Evolutionary conservation across 352 stramenopile genomes (phyloP), one percentile per base, ranked within the genome.

Genomic region (Thraustotheca clavata): DNA sequence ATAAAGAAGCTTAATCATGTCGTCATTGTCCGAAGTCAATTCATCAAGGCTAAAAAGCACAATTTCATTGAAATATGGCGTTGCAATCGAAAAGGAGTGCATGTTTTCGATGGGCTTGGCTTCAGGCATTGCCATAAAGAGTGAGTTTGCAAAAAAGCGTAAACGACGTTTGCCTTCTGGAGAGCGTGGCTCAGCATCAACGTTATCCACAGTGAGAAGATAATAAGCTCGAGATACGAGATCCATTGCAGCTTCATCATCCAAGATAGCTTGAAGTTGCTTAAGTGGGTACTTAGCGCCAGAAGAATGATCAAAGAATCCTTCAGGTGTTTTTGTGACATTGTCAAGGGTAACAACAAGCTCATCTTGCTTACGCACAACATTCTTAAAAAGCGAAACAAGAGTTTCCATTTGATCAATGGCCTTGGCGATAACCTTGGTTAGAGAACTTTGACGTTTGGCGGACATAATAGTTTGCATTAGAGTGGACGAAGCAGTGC

Each of bases 1-100:
- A 70, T 94, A 94, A 46, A 95, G 72, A 74, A 95, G 88, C 34
- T 95, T 98, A 46, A 99, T 96, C 62, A 92, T 93, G 71, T 94
- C 85, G 38, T 92, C 85, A 49, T 94, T 94, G 60, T 91, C 76
- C 0, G 77, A 70, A 1, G 90, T 92, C 24, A 94, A 67, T 50
- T 94, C 86, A 34, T 93, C 80, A 3, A 95, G 70, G 5, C 80
- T 91, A 60, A 89, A 94, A 31, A 95, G 59, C 33, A 95, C 86
- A 1, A 84, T 82, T 69, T 95, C 86, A 55, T 91, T 94, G 75
- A 92, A 95, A 73, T 95, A 95, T 31, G 86, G 86, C 7, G 86
- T 95, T 39, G 91, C 80, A 32, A 95, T 83, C 20, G 83, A 92
- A 59, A 95, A 94, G 35, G 86, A 95, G 39, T 89, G 74, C 84